Evolutionary conservation across 2,329 filamentous ascomycete species (phyloP), one percentile per base, ranked within the genome.

Genomic region (Juglanconis juglandina): DNA sequence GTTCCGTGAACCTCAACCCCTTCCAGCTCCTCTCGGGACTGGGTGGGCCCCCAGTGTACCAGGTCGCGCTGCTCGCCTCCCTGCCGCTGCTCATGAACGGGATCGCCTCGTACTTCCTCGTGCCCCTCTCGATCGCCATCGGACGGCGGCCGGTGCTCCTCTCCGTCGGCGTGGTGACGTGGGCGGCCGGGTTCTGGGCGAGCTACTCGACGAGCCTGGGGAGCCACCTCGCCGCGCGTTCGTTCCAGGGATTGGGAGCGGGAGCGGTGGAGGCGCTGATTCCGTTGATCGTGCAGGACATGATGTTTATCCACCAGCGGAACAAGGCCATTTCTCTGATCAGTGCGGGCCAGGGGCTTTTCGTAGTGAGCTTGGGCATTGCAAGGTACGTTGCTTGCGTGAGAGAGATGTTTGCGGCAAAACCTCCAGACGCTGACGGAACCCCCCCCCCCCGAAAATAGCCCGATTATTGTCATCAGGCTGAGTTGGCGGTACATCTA

Each of bases 281-380:
- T 2, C 71, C 71, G 4, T 56, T 73, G n/a, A 71, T 73, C 39
- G 67, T 72, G 4, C 70, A 72, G 66, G 71, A 72, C 41, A 66
- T 73, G 48, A 68, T 72, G 62, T 73, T 73, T 34, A 70, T 72
- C 14, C 70, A 73, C 46, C 66, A 73, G 62, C 66, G 71, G 4
- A 72, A 71, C 57, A 67, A 64, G 47, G 71, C 62, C 17, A 60
- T 65, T 34, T 56, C 64, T 7, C 51, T 60, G 5, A 63, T 65
- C 14, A 56, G 57, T 14, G 53, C 64, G 10, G 57, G 47, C 3
- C 64, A 69, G 64, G 71, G 70, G n/a, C 41, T 72, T 5, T 65
- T 72, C 24, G 66, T 72, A 44, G 66, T 72, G 33, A 64, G 66
- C 37, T 61, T 72, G 51, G 70, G 70, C 42, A 68, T 72, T 24